These are phyloP conservation scores for Agaricus blazei DNA, from an alignment of 768 basidiomycete genomes.

Conservation along the genomic window DNA sequence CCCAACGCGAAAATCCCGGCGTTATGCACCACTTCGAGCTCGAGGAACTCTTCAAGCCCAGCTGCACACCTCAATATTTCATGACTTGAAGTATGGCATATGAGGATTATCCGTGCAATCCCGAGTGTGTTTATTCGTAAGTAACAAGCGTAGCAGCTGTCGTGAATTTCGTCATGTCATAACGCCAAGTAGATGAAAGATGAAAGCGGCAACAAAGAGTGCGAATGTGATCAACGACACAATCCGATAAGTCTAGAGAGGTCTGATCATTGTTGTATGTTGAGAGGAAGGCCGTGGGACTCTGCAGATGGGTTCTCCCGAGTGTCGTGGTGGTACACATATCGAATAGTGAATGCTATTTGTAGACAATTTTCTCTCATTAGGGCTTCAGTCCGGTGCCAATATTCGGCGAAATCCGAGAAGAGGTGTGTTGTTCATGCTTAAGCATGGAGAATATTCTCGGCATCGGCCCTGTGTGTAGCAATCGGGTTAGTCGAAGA, in stretches of 20 bases:
- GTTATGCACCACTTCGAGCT: too few relatives aligned
- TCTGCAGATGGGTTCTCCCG: neutral
- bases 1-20: too few relatives aligned
- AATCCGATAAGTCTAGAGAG: constrained; percentile 39
- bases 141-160: neutral
- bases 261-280: constrained; percentile 14
- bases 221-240: constrained; percentile 43
- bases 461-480: too few relatives aligned
- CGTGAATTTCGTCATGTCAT: neutral
- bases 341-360: constrained; percentile 5
- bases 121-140: too few relatives aligned
- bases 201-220: constrained; percentile 54
- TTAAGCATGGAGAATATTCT: too few relatives aligned
- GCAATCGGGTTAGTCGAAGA: too few relatives aligned
- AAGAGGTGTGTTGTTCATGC: too few relatives aligned
- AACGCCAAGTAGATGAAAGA: constrained; percentile 56
- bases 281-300: neutral
- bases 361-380: neutral
- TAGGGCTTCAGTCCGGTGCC: neutral
- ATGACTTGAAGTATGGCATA: too few relatives aligned
- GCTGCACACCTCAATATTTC: too few relatives aligned
- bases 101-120: too few relatives aligned
- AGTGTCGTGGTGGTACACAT: neutral
- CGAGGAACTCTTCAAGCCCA: too few relatives aligned
- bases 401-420: too few relatives aligned